Conservation (phyloP, 192 early-diverging fungal species). For the Polychytrium aggregatum region DNA sequence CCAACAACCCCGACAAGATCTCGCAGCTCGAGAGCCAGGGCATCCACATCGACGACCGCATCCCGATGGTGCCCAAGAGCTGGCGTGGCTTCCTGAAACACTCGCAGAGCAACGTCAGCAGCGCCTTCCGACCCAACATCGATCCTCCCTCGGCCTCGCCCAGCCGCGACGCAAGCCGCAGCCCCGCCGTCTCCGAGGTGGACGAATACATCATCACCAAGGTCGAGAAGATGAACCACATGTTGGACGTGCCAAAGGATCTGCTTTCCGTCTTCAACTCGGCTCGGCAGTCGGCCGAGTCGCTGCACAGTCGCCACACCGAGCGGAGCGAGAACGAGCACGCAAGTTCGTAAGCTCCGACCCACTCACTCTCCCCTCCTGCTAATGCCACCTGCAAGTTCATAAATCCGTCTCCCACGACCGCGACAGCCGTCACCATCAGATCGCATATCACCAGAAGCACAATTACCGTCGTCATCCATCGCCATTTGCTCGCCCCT, state of each 20-base stretch:
- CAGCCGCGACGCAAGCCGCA: constrained; percentile 12
- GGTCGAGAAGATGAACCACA: constrained; percentile 83
- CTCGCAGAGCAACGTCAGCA: background rate
- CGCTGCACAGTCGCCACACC: too few relatives aligned
- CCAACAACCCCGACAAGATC: constrained; percentile 96
- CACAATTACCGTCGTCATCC: too few relatives aligned
- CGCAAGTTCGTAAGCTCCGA: too few relatives aligned
- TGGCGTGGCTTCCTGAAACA: constrained; percentile 43
- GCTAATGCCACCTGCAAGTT: too few relatives aligned
- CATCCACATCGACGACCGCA: constrained; percentile 67
- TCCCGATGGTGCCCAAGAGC: constrained; percentile 82
- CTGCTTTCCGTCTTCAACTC: too few relatives aligned
- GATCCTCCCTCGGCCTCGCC: constrained; percentile 3
- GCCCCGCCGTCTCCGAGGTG: constrained; percentile 41
- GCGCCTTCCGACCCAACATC: background rate
- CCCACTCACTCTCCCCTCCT: too few relatives aligned
- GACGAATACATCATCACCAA: constrained; percentile 84
- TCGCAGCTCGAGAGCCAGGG: constrained; percentile 57
- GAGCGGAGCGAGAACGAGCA: too few relatives aligned
- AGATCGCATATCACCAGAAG: too few relatives aligned
- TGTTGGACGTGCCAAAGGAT: constrained; percentile 65
- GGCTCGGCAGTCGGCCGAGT: too few relatives aligned
- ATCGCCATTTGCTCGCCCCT: too few relatives aligned
- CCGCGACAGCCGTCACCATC: too few relatives aligned
- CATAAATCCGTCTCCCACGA: too few relatives aligned